Evolutionary conservation across 495 filamentous ascomycete genomes (phyloP).

Genomic region (Trichoderma gamsii): DNA sequence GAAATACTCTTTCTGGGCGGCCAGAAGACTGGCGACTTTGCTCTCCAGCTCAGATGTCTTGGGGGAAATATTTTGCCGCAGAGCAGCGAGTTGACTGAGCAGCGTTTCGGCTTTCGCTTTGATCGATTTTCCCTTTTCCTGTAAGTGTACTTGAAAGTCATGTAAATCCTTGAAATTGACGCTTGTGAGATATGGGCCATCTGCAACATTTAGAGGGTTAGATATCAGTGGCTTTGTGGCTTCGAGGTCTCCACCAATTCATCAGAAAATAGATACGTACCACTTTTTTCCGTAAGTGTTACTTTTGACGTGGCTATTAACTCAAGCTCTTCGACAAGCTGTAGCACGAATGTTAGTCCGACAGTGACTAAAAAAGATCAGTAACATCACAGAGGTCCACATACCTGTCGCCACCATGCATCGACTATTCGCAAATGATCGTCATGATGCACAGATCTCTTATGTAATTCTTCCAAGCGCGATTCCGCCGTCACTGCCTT

Average conservation of each 20-base stretch:
- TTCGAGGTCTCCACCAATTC: neutral
- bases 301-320: slow-evolving; percentile 51
- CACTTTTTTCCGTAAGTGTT: slow-evolving; percentile 42
- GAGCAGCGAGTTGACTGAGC: slow-evolving; percentile 34
- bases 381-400: slow-evolving; percentile 24
- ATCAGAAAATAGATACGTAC: slow-evolving; percentile 34
- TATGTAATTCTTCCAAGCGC: slow-evolving; percentile 67
- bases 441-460: slow-evolving; percentile 72
- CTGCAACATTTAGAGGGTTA: slow-evolving; percentile 23
- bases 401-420: slow-evolving; percentile 86
- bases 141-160: slow-evolving; percentile 73
- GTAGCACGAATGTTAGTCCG: slow-evolving; percentile 28
- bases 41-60: slow-evolving; percentile 67
- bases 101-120: slow-evolving; percentile 38
- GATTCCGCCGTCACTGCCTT: slow-evolving; percentile 73
- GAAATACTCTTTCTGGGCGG: slow-evolving; percentile 72
- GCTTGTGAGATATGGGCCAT: slow-evolving; percentile 50
- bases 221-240: neutral
- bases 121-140: slow-evolving; percentile 45
- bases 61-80: slow-evolving; percentile 45
- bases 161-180: slow-evolving; percentile 59
- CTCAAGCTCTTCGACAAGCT: slow-evolving; percentile 85
- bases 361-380: slow-evolving; percentile 20
- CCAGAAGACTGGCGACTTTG: slow-evolving; percentile 66
- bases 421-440: slow-evolving; percentile 87